Base-by-base conservation (phyloP, 2,329 filamentous ascomycete species). In the Biscogniauxia mediterranea region DNA sequence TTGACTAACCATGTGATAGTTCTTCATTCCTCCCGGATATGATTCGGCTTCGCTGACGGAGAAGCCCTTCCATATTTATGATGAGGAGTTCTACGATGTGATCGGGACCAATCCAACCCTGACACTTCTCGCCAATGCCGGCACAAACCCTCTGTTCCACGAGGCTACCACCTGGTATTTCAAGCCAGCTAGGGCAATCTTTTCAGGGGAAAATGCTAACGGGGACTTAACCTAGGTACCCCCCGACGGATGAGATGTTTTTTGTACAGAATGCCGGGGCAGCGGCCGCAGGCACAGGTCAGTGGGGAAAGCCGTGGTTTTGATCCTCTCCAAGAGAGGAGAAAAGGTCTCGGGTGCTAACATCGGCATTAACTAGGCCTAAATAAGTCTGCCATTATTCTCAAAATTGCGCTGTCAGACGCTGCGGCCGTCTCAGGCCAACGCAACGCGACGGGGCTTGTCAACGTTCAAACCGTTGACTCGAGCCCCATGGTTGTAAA, bases 111-210 rank as follows among this genome's bases (percentile, higher is more conserved):
- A 80, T 49, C 82, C 83, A 0, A 79, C 80, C 0, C 68, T 85
- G 62, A 83, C 83, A 0, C 71, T 83, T 15, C 77, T 84, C 7
- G 81, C 80, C 1, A 73, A 77, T 4, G 75, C 79, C 0, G 77
- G 74, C 0, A 72, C 69, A 0, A 76, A 83, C 54, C 81, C 81
- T 0, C 66, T 83, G 5, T 86, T 83, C 52, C 84, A 86, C 58
- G 84, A 86, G 65, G 83, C 83, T 6, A 80, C 83, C 9, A 77
- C 83, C 0, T 86, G 81, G 81, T 80, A 77, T 56, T n/a, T 17
- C 7, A 19, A 50, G 50, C 17, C 46, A 4, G 8, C 17, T n/a
- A 23, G 5, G 5, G 7, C 23, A 3, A 26, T 11, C 23, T 19
- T 25, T 57, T 50, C n/a, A 21, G 32, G 21, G 8, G 23, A 23